Evolutionary conservation across 2,329 filamentous ascomycete genomes (phyloP).

Genomic region (Fusarium cicatricum): DNA sequence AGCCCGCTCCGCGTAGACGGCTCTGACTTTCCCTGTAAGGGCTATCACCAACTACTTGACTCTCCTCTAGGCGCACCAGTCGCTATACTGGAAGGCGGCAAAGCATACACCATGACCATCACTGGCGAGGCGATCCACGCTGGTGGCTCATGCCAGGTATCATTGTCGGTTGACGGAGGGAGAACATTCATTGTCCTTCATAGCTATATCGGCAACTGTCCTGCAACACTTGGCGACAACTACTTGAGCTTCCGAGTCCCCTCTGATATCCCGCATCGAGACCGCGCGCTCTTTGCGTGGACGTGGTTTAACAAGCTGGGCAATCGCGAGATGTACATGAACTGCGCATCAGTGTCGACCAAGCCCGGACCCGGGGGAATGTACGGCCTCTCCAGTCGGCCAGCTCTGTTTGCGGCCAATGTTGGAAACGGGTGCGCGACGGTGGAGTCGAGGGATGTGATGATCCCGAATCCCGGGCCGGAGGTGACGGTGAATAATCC

Average conservation of each 20-base stretch:
- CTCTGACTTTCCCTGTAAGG: constrained; percentile 78
- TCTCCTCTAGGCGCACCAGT: constrained; percentile 51
- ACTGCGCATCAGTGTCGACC: constrained; percentile 69
- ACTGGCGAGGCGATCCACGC: constrained; percentile 60
- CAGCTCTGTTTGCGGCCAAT: constrained; percentile 74
- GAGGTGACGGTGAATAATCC: constrained; percentile 48
- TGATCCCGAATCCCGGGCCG: constrained; percentile 69
- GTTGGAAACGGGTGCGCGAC: constrained; percentile 65
- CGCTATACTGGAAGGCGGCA: constrained; percentile 61
- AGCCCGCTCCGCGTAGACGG: constrained; percentile 68
- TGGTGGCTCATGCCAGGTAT: constrained; percentile 71
- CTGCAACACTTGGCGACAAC: constrained; percentile 13
- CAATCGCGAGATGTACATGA: constrained; percentile 76
- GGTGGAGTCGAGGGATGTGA: constrained; percentile 61
- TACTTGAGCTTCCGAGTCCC: constrained; percentile 61
- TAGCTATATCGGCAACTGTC: constrained; percentile 50
- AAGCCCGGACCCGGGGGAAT: constrained; percentile 12
- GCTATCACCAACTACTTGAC: constrained; percentile 51
- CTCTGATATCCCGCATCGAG: constrained; percentile 56
- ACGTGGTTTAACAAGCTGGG: constrained; percentile 70
- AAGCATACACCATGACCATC: constrained; percentile 62
- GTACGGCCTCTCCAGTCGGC: constrained; percentile 52
- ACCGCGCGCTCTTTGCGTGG: constrained; percentile 64
- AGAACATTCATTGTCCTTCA: constrained; percentile 62
- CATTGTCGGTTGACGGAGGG: constrained; percentile 69